A percentile compares a stretch with the other conserved stretches of the same genome.
phyloP scores from a whole-genome alignment of 2,329 filamentous ascomycete genomes.

The Monosporascus sp. region DNA sequence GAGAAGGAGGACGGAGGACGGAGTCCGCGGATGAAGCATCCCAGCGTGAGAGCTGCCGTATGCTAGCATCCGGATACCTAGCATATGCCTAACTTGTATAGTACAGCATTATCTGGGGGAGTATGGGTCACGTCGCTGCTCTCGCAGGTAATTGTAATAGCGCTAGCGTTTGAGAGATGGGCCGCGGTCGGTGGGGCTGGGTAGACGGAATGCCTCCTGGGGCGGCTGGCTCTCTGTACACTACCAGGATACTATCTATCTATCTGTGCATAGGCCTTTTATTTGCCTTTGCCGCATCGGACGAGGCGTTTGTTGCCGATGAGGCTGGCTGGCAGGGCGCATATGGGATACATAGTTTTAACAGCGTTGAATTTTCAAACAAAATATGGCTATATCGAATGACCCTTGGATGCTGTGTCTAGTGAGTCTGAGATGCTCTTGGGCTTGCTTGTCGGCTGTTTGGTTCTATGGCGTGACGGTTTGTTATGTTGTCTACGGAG shows the following conservation, averaged over 20 bases:
- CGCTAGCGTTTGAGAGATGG: too few species aligned
- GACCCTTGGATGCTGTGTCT: too few species aligned
- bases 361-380: not conserved
- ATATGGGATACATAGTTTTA: not conserved
- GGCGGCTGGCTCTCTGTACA: not conserved
- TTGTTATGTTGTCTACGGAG: too few species aligned
- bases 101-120: not conserved
- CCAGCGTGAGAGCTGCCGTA: slow-evolving; percentile 10
- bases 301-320: too few species aligned
- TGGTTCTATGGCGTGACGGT: too few species aligned
- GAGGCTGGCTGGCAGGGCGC: too few species aligned
- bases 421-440: too few species aligned
- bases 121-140: not conserved
- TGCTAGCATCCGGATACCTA: slow-evolving; percentile 2
- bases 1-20: slow-evolving; percentile 13
- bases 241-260: not conserved
- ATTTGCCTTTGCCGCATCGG: not conserved
- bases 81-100: too few species aligned
- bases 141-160: too few species aligned
- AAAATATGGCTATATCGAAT: not conserved
- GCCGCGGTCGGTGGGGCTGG: too few species aligned
- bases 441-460: too few species aligned
- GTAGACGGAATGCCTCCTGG: too few species aligned
- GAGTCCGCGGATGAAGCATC: slow-evolving; percentile 14
- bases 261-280: not conserved